Percentiles rank a stretch among this genome's conserved stretches.
Conservation (phyloP, 2,329 filamentous ascomycete species). For the Exophiala mesophila region DNA sequence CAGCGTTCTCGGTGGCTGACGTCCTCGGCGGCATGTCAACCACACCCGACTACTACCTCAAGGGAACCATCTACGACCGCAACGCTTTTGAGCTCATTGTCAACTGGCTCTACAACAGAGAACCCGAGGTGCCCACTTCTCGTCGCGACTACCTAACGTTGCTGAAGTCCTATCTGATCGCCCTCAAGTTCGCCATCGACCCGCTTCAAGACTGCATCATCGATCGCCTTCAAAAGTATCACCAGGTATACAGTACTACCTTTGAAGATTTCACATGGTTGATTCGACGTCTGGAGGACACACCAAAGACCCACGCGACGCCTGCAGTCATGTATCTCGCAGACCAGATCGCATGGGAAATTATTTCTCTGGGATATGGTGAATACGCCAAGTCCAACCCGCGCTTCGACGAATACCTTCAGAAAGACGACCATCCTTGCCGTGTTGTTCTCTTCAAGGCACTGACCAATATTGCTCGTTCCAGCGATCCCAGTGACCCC, state of each 20-base stretch:
- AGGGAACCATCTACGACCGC: constrained; percentile 10
- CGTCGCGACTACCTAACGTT: constrained; percentile 7
- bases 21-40: too few species aligned
- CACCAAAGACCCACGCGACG: constrained; percentile 1
- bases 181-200: constrained; percentile 17
- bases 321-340: constrained; percentile 21
- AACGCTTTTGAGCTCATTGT: constrained; percentile 22
- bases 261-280: constrained; percentile 24
- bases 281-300: constrained; percentile 15
- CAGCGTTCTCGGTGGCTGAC: too few species aligned
- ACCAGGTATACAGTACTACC: constrained; percentile 10
- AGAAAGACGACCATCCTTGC: constrained; percentile 6
- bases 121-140: constrained; percentile 1
- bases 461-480: constrained; percentile 13
- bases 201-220: constrained; percentile 23
- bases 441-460: constrained; percentile 14
- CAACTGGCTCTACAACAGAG: constrained; percentile 20
- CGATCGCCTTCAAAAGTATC: constrained; percentile 20
- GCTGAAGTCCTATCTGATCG: constrained; percentile 21
- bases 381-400: constrained; percentile 10
- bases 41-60: constrained; percentile 11
- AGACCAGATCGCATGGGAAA: constrained; percentile 24
- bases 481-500: constrained; percentile 10
- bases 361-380: constrained; percentile 16
- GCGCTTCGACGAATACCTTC: constrained; percentile 14